Evolutionary conservation across 345 rosid genomes (phyloP), one percentile per base, ranked within the genome.

Genomic region (Punica granatum): DNA sequence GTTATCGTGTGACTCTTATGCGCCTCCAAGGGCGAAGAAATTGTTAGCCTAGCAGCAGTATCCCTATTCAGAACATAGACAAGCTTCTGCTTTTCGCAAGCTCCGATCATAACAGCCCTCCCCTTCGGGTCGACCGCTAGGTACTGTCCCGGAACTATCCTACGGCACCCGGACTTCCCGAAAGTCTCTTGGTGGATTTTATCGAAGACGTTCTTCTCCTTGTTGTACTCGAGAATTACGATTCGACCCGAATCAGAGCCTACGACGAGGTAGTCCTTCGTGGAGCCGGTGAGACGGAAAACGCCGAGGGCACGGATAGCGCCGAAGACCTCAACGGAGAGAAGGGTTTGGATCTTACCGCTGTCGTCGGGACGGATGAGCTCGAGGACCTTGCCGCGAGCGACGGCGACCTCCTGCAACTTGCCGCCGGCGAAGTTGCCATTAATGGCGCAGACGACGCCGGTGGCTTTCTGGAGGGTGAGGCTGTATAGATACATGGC

Each of bases 221-320:
- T 90, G 42, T 89, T 94, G 74, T 88, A 94, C 36, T 94, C 99
- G 9, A 94, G 72, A 11, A 94, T 94, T 3, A 94, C 97, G 41
- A 94, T 91, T 67, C 99, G 81, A 39, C 99, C 99, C 12, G 99
- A 94, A 77, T 94, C 99, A 1, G 98, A 94, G n/a, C 99, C 98
- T 1, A 92, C 96, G 3, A 89, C 98, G 25, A 94, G 80, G 61
- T 91, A 94, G 70, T 94, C 99, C 70, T 94, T 94, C 42, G 83
- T 89, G 19, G 93, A 80, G 33, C 99, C 99, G 6, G 98, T 94
- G n/a, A 94, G 80, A 31, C 99, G 79, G 73, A 94, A 93, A 73
- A 86, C 97, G 67, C 94, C 96, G 60, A 94, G 31, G 36, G 97
- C 89, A 71, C 98, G 86, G 36, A 94, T 82, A 7, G 93, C 94